phyloP scores from a whole-genome alignment of 2,329 filamentous ascomycete species.

The Aureobasidium musti region DNA sequence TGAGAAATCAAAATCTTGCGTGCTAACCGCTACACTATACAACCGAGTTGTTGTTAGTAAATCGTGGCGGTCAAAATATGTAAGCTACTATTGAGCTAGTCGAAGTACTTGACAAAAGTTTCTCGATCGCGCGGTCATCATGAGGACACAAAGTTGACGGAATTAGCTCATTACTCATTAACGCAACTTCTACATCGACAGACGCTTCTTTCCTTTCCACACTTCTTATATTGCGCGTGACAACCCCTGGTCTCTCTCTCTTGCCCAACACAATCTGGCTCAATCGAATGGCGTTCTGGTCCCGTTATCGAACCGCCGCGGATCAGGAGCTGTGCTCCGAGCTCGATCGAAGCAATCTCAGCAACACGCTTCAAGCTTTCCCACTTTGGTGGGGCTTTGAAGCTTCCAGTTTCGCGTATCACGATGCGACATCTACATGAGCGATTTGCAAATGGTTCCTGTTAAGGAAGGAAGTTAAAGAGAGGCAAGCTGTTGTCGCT shows the following conservation, averaged over 20 bases:
- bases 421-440: neutral
- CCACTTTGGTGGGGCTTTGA: constrained; percentile 8
- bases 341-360: constrained; percentile 13
- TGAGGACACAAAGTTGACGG: neutral
- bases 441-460: neutral
- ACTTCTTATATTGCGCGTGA: neutral
- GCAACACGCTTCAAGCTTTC: constrained; percentile 9
- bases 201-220: neutral
- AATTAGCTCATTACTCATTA: neutral
- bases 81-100: neutral
- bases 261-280: neutral
- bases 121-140: neutral
- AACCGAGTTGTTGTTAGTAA: constrained; percentile 5
- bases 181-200: neutral
- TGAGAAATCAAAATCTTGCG: constrained; percentile 33
- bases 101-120: neutral
- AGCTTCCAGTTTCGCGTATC: constrained; percentile 6
- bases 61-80: too few relatives aligned
- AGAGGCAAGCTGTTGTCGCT: neutral
- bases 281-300: neutral
- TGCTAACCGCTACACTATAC: constrained; percentile 35
- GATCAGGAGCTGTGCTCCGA: constrained; percentile 9
- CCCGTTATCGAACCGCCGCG: neutral
- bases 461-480: neutral
- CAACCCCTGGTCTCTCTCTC: neutral